A percentile compares a stretch with the other conserved stretches of the same genome.
Conservation (phyloP, 164 flowering plant genomes). For the Dillenia suffruticosa region DNA sequence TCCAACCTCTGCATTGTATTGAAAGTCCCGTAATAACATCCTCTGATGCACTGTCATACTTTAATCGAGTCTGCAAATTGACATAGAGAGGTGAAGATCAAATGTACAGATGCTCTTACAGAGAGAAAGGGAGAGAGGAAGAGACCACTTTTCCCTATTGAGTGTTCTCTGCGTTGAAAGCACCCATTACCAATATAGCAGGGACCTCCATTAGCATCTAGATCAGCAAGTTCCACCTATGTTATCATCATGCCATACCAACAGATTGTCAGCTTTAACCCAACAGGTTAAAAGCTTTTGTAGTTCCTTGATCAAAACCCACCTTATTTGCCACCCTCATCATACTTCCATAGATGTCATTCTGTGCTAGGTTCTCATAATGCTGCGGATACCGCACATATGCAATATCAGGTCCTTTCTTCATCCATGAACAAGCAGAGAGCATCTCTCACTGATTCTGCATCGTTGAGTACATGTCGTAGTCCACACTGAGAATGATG, state of each 20-base stretch:
- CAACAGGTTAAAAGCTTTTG: neutral
- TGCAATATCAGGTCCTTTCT: constrained; percentile 28
- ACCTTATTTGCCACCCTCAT: constrained; percentile 8
- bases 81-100: neutral
- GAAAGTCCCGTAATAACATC: constrained; percentile 36
- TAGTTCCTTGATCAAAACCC: neutral
- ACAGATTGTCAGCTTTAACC: no score
- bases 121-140: constrained; percentile 16
- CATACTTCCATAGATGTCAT: constrained; percentile 17
- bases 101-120: no score
- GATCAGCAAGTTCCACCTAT: constrained; percentile 22
- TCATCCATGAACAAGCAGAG: constrained; percentile 39
- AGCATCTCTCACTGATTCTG: constrained; percentile 29
- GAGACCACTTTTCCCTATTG: constrained; percentile 41
- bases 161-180: constrained; percentile 30
- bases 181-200: constrained; percentile 35
- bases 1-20: constrained; percentile 40
- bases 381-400: constrained; percentile 32
- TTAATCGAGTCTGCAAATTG: constrained; percentile 31
- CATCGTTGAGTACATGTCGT: constrained; percentile 38
- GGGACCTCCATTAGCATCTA: constrained; percentile 32
- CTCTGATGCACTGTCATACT: constrained; percentile 31
- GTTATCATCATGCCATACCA: neutral
- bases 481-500: constrained; percentile 37
- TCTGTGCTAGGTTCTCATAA: constrained; percentile 19